A percentile compares a stretch with the other conserved stretches of the same genome.
phyloP scores from a whole-genome alignment of 1,139 yeast genomes.

The Yamadazyma atlantica region DNA sequence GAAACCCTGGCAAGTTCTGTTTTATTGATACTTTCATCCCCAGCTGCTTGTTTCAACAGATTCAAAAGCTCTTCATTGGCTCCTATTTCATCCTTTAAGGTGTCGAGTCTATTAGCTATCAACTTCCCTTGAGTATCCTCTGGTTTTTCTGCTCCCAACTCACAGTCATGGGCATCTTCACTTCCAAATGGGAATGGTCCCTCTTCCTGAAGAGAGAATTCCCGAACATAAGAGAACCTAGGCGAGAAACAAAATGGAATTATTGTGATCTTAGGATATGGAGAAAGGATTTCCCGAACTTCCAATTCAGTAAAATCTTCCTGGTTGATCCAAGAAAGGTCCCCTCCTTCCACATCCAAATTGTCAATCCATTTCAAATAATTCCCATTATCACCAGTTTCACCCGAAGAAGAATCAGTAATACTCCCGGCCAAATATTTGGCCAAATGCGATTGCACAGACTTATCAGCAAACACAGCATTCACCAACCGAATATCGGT shows the following conservation, averaged over 20 bases:
- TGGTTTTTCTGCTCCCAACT: constrained; percentile 56
- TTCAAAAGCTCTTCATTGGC: constrained; percentile 31
- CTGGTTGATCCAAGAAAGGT: constrained; percentile 72
- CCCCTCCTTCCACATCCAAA: constrained; percentile 43
- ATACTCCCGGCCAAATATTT: constrained; percentile 33
- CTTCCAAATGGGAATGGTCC: constrained; percentile 67
- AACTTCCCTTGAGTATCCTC: constrained; percentile 51
- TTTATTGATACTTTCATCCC: constrained; percentile 6
- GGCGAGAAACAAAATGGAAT: constrained; percentile 74
- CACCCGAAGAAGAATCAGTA: constrained; percentile 16
- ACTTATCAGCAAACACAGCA: constrained; percentile 64
- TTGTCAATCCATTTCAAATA: constrained; percentile 23
- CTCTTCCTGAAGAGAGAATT: constrained; percentile 47
- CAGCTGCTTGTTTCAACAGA: constrained; percentile 20
- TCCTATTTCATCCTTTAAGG: constrained; percentile 46
- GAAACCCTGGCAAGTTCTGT: constrained; percentile 8
- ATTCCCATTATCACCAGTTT: constrained; percentile 9
- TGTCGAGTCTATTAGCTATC: constrained; percentile 37
- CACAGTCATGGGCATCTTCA: constrained; percentile 68
- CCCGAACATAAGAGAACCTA: constrained; percentile 71
- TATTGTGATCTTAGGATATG: constrained; percentile 57
- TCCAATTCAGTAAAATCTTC: constrained; percentile 81
- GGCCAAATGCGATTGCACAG: constrained; percentile 43
- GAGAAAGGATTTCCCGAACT: constrained; percentile 43
- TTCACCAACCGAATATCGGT: constrained; percentile 73